These are phyloP conservation scores for Priceomyces castillae DNA, from an alignment of 805 yeast genomes.

Conservation along the genomic window DNA sequence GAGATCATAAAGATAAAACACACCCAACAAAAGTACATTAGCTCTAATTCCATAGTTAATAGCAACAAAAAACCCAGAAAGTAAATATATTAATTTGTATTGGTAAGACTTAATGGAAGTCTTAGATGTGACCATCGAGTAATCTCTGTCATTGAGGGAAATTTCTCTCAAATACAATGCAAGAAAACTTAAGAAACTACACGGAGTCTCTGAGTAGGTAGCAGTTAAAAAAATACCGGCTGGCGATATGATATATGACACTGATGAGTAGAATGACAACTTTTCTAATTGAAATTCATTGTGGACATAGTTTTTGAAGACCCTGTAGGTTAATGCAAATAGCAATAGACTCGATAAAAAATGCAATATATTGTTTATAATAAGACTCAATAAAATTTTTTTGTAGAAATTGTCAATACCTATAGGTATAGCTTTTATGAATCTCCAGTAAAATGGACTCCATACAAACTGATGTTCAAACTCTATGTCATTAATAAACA, in stretches of 20 bases:
- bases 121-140: slow-evolving; percentile 12
- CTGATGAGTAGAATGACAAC: slow-evolving; percentile 29
- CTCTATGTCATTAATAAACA: slow-evolving; percentile 47
- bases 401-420: slow-evolving; percentile 37
- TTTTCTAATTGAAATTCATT: slow-evolving; percentile 12
- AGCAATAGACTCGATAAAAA: slow-evolving; percentile 47
- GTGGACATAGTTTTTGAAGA: slow-evolving; percentile 22
- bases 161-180: slow-evolving; percentile 54
- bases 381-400: slow-evolving; percentile 46
- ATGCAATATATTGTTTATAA: slow-evolving; percentile 54
- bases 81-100: slow-evolving; percentile 28
- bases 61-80: slow-evolving; percentile 55
- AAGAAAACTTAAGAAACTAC: slow-evolving; percentile 56
- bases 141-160: slow-evolving; percentile 21
- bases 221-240: slow-evolving; percentile 76
- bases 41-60: slow-evolving; percentile 65
- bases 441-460: slow-evolving; percentile 70
- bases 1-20: slow-evolving; percentile 60
- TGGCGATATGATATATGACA: slow-evolving; percentile 61
- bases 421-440: slow-evolving; percentile 29
- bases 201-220: slow-evolving; percentile 74
- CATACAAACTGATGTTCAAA: slow-evolving; percentile 93
- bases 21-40: slow-evolving; percentile 73
- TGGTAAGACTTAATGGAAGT: slow-evolving; percentile 14
- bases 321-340: slow-evolving; percentile 44